A percentile compares a stretch with the other conserved stretches of the same genome.
These are phyloP conservation scores for Globisporangium uncinulatum DNA, from an alignment of 352 stramenopile genomes.

Conservation along the genomic window DNA sequence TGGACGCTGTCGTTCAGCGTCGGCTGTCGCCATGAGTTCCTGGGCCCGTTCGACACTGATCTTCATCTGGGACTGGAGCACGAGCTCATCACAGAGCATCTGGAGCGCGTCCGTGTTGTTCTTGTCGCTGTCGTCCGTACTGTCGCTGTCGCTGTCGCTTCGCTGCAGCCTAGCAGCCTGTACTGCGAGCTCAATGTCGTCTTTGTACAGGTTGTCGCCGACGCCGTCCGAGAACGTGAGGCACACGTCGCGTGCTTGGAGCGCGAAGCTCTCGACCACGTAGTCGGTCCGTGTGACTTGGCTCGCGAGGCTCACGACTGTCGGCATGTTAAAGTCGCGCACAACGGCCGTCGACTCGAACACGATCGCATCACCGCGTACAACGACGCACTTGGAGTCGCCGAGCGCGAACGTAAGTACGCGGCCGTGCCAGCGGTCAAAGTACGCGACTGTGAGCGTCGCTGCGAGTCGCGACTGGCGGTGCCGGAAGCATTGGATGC, in stretches of 20 bases:
- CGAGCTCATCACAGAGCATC: constrained; percentile 42
- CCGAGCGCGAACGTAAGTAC: constrained; percentile 69
- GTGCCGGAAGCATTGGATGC: constrained; percentile 52
- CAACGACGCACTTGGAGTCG: constrained; percentile 69
- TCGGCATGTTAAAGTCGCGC: constrained; percentile 77
- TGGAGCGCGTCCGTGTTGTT: constrained; percentile 21
- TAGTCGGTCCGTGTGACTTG: constrained; percentile 49
- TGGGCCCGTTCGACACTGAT: constrained; percentile 11
- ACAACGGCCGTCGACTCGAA: constrained; percentile 67
- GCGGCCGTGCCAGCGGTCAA: constrained; percentile 59
- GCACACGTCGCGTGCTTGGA: constrained; percentile 50
- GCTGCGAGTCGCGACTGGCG: constrained; percentile 58
- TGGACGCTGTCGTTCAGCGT: not conserved
- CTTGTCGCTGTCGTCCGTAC: not conserved
- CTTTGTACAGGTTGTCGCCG: constrained; percentile 78
- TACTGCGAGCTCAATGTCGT: constrained; percentile 41
- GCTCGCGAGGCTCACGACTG: constrained; percentile 57
- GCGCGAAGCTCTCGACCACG: constrained; percentile 57
- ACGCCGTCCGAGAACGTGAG: constrained; percentile 76
- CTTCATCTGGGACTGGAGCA: constrained; percentile 33
- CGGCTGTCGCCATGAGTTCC: constrained; percentile 8
- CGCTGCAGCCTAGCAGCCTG: not conserved
- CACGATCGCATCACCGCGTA: constrained; percentile 39
- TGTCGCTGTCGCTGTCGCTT: not conserved
- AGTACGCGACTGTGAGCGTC: constrained; percentile 66